phyloP scores from a whole-genome alignment of 2,329 filamentous ascomycete genomes.

The Phialophora tarda region DNA sequence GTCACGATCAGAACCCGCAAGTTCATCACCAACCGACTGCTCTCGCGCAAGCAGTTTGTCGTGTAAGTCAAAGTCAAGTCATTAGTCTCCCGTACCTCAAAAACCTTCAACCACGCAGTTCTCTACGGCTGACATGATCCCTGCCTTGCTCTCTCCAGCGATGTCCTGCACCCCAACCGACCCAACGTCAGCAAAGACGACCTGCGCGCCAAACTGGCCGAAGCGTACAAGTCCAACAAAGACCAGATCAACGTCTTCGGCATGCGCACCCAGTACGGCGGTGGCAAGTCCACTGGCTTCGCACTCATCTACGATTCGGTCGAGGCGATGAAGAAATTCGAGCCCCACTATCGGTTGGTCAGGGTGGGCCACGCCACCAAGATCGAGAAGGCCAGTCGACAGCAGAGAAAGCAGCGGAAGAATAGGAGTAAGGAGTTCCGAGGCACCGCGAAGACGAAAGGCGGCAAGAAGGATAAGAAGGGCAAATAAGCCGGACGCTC shows the following conservation, averaged over 20 bases:
- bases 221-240: slow-evolving; percentile 98
- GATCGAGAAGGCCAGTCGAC: slow-evolving; percentile 96
- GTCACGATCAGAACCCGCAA: slow-evolving; percentile 97
- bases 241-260: slow-evolving; percentile 98
- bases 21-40: slow-evolving; percentile 99
- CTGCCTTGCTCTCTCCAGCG: slow-evolving; percentile 62
- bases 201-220: slow-evolving; percentile 90
- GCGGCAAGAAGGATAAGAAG: slow-evolving; percentile 86
- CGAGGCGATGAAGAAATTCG: slow-evolving; percentile 99
- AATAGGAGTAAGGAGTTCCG: slow-evolving; percentile 99
- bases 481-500: slow-evolving; percentile 61
- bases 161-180: slow-evolving; percentile 98
- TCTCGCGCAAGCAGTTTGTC: slow-evolving; percentile 99
- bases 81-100: slow-evolving; percentile 6
- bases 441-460: slow-evolving; percentile 98
- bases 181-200: slow-evolving; percentile 99
- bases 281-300: slow-evolving; percentile 99
- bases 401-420: slow-evolving; percentile 99
- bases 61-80: slow-evolving; percentile 71
- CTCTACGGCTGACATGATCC: slow-evolving; percentile 1
- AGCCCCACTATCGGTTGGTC: slow-evolving; percentile 96
- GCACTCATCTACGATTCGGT: slow-evolving; percentile 97
- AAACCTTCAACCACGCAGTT: slow-evolving; percentile 4
- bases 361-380: slow-evolving; percentile 90
- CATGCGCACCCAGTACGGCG: slow-evolving; percentile 98